Conservation (phyloP, 2,329 filamentous ascomycete species). For the Colletotrichum ledebouriae region DNA sequence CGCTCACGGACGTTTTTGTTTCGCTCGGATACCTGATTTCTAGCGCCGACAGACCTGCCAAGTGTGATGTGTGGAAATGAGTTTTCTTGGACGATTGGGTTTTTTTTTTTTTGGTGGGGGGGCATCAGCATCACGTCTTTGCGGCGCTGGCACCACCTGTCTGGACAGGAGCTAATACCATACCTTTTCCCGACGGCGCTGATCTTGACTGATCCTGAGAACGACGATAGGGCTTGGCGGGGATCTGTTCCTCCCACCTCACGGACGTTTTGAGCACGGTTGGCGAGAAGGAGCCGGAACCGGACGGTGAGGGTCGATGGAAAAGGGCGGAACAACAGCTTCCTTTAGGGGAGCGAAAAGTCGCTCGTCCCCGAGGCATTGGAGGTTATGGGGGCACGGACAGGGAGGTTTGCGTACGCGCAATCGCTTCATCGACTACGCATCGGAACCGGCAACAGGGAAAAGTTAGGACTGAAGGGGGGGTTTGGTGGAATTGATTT, state of each 20-base stretch:
- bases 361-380: too few species aligned
- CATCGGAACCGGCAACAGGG: too few species aligned
- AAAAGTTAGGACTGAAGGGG: too few species aligned
- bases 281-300: not conserved
- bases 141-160: not conserved
- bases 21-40: slow-evolving; percentile 17
- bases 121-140: not conserved
- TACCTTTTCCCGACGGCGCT: not conserved
- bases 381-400: too few species aligned
- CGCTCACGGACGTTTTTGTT: not conserved
- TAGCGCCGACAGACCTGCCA: slow-evolving; percentile 1
- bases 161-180: not conserved
- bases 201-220: slow-evolving; percentile 1
- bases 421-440: too few species aligned
- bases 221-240: not conserved
- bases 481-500: too few species aligned
- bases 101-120: too few species aligned
- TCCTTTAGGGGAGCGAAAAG: not conserved
- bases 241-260: slow-evolving; percentile 11
- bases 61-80: slow-evolving; percentile 17
- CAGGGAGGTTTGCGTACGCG: too few species aligned
- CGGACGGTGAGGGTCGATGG: not conserved
- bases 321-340: not conserved
- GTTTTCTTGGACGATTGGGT: not conserved
- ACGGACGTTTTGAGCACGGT: slow-evolving; percentile 7